Evolutionary conservation across 148 eudicot genomes (phyloP).

Genomic region (Heliosperma pusillum): DNA sequence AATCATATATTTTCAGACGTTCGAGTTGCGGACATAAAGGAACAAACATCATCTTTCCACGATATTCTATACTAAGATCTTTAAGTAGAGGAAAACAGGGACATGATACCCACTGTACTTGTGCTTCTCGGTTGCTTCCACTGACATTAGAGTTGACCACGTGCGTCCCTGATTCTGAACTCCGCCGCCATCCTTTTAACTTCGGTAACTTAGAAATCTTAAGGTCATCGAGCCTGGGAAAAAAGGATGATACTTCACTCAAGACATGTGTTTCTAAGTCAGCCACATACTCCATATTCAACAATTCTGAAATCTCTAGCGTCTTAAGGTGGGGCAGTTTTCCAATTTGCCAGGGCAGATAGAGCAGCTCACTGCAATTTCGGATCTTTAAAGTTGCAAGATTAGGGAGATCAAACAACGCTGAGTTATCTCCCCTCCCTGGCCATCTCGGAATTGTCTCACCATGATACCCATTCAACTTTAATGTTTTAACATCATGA

Average conservation of each 20-base stretch:
- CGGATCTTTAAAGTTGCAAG: conserved; percentile 1
- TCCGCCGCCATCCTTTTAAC: conserved; percentile 8
- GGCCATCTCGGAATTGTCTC: conserved; percentile 16
- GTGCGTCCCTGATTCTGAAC: background rate
- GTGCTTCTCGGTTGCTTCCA: too few species aligned
- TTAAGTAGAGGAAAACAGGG: background rate
- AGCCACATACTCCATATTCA: conserved; percentile 1
- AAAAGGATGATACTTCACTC: background rate
- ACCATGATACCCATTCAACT: conserved; percentile 8
- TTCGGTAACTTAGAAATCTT: background rate
- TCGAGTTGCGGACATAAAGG: background rate
- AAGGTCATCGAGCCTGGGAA: background rate
- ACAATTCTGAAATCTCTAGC: background rate
- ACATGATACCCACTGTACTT: too few species aligned
- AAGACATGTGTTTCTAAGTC: background rate
- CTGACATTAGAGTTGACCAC: too few species aligned
- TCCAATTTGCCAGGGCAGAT: background rate
- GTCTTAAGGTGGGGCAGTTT: background rate
- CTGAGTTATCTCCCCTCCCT: background rate
- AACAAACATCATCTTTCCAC: too few species aligned
- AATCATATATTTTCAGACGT: background rate
- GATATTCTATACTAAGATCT: background rate
- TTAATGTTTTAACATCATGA: background rate
- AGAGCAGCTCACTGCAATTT: background rate
- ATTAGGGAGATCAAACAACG: conserved; percentile 9